Conservation (phyloP, 257 asterid species). For the Solanum pinnatisectum region DNA sequence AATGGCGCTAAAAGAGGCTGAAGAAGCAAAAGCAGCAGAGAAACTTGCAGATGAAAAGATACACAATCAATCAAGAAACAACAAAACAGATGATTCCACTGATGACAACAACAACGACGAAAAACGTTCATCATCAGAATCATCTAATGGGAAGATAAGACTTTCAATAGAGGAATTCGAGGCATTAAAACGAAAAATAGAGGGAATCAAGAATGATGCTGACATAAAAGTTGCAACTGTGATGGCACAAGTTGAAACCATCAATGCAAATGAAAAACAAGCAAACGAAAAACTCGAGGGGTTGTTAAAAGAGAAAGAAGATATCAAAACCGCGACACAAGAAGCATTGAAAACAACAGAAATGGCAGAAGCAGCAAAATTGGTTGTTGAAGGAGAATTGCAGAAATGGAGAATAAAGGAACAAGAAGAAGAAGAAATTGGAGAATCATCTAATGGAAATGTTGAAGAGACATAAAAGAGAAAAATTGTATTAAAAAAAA, state of each 20-base stretch:
- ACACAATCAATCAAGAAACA: neutral
- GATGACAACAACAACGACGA: neutral
- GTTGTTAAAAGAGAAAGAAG: slow-evolving; percentile 53
- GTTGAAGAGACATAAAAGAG: slow-evolving; percentile 1
- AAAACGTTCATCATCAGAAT: neutral
- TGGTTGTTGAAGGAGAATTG: slow-evolving; percentile 75
- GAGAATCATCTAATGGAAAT: slow-evolving; percentile 34
- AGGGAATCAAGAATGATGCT: slow-evolving; percentile 12
- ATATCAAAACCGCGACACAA: slow-evolving; percentile 43
- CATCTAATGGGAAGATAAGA: slow-evolving; percentile 11
- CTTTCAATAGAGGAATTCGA: slow-evolving; percentile 13
- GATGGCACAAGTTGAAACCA: slow-evolving; percentile 27
- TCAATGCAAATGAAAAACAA: slow-evolving; percentile 63
- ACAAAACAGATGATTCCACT: neutral
- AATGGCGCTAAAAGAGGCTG: slow-evolving; percentile 43
- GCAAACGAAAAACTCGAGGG: slow-evolving; percentile 50
- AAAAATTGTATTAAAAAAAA: neutral
- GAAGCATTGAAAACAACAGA: slow-evolving; percentile 68
- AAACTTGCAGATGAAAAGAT: neutral
- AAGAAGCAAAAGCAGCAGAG: slow-evolving; percentile 57
- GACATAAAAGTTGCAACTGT: slow-evolving; percentile 28
- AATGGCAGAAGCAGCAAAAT: slow-evolving; percentile 83
- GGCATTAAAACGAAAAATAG: slow-evolving; percentile 9
- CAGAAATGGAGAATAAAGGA: slow-evolving; percentile 76
- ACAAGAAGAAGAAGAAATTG: slow-evolving; percentile 59